These are phyloP conservation scores for Penicillium italicum DNA, from an alignment of 2,329 filamentous ascomycete species.

Conservation along the genomic window DNA sequence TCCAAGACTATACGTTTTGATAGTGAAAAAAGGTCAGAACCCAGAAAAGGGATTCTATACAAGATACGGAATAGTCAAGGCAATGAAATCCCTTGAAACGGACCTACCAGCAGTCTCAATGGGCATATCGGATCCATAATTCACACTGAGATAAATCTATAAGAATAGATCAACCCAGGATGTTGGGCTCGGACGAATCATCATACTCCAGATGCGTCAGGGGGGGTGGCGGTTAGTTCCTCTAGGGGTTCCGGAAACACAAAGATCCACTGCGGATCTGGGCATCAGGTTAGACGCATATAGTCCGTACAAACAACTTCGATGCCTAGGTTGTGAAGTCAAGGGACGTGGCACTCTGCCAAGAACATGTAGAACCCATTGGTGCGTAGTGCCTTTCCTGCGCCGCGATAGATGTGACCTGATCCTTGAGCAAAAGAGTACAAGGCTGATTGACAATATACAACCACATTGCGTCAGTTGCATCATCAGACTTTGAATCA, in stretches of 20 bases:
- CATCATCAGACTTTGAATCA: background rate
- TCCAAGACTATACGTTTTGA: slow-evolving; percentile 14
- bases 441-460: slow-evolving; percentile 5
- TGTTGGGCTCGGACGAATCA: slow-evolving; percentile 13
- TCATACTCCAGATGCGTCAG: slow-evolving; percentile 10
- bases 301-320: slow-evolving; percentile 13
- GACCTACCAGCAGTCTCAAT: slow-evolving; percentile 18
- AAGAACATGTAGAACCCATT: slow-evolving; percentile 8
- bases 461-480: background rate
- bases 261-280: slow-evolving; percentile 14
- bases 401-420: background rate
- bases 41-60: background rate
- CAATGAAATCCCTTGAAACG: background rate
- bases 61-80: background rate
- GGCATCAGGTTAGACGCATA: slow-evolving; percentile 1
- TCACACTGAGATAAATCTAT: slow-evolving; percentile 8
- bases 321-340: slow-evolving; percentile 21
- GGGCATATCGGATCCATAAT: slow-evolving; percentile 16
- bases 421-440: background rate
- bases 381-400: background rate
- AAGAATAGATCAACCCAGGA: slow-evolving; percentile 13
- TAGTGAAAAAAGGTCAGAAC: background rate
- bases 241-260: slow-evolving; percentile 1
- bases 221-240: slow-evolving; percentile 12
- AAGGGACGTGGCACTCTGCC: slow-evolving; percentile 9